A percentile compares a stretch with the other conserved stretches of the same genome.
Evolutionary conservation across 2,329 filamentous ascomycete genomes (phyloP).

Genomic region (Ophiostoma tasmaniense): DNA sequence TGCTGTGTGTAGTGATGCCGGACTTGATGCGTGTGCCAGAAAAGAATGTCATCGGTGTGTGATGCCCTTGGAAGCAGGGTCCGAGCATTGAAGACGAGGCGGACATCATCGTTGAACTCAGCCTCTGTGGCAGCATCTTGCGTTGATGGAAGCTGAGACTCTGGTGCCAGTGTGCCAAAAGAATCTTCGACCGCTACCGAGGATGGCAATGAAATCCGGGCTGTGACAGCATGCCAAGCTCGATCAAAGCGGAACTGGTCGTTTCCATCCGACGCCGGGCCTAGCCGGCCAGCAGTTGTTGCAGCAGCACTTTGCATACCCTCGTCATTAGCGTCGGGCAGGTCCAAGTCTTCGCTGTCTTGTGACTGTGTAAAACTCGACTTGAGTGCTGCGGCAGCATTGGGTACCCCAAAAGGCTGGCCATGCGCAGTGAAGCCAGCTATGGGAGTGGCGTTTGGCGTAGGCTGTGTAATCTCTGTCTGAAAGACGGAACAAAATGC

Average conservation of each 20-base stretch:
- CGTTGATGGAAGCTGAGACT: constrained; percentile 22
- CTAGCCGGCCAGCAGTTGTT: not conserved
- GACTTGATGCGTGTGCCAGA: constrained; percentile 55
- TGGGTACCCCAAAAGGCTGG: constrained; percentile 37
- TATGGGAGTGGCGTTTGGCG: constrained; percentile 35
- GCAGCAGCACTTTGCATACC: not conserved
- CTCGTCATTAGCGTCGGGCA: constrained; percentile 14
- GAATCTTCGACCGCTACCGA: constrained; percentile 47
- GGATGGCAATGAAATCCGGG: constrained; percentile 47
- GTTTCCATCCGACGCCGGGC: constrained; percentile 20
- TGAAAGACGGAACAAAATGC: constrained; percentile 50
- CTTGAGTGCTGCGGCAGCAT: constrained; percentile 17
- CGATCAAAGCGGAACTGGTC: constrained; percentile 52
- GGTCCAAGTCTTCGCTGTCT: constrained; percentile 18
- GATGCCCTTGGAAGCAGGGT: constrained; percentile 39
- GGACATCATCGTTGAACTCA: constrained; percentile 44
- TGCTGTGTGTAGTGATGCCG: constrained; percentile 52
- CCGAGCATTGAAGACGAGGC: constrained; percentile 43
- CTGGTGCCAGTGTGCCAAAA: constrained; percentile 40
- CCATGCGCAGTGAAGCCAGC: constrained; percentile 34
- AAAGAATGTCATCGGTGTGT: constrained; percentile 47
- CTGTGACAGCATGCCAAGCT: constrained; percentile 55
- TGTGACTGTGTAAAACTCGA: constrained; percentile 9
- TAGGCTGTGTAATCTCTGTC: constrained; percentile 41
- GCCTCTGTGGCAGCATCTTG: constrained; percentile 12